Conservation (phyloP, 192 early-diverging fungal genomes). For the Rhizoclosmatium globosum region DNA sequence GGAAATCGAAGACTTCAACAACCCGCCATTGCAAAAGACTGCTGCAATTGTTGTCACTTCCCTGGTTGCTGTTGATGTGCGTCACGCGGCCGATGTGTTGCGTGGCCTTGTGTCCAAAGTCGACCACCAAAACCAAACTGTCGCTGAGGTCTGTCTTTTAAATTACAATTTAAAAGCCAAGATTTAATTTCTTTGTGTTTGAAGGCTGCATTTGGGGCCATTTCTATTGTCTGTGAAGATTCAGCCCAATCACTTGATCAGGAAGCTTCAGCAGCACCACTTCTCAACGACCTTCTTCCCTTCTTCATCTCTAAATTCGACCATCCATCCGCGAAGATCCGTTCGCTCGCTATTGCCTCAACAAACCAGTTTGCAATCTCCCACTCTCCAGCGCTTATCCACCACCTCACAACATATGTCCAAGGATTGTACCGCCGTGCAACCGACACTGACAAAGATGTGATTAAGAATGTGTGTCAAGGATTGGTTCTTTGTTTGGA, state of each 20-base stretch:
- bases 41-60: constrained; percentile 91
- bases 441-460: constrained; percentile 80
- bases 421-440: constrained; percentile 83
- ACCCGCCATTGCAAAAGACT: constrained; percentile 74
- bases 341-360: constrained; percentile 82
- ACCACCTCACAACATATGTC: constrained; percentile 60
- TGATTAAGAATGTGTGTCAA: constrained; percentile 93
- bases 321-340: constrained; percentile 76
- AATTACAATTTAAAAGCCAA: background rate
- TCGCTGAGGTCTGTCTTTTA: constrained; percentile 74
- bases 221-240: constrained; percentile 98
- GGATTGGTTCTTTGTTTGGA: constrained; percentile 92
- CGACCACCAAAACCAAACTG: constrained; percentile 70
- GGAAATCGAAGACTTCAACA: constrained; percentile 73
- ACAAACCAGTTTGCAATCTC: constrained; percentile 87
- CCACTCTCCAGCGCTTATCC: constrained; percentile 76
- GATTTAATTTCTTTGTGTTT: background rate
- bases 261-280: constrained; percentile 81
- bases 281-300: constrained; percentile 80
- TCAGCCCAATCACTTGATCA: constrained; percentile 81
- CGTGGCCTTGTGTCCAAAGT: constrained; percentile 80
- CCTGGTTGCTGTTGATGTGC: constrained; percentile 74
- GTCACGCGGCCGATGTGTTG: constrained; percentile 87
- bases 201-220: constrained; percentile 83
- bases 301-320: constrained; percentile 88